A percentile compares a stretch with the other conserved stretches of the same genome.
phyloP scores from a whole-genome alignment of 768 basidiomycete species.

The Lactarius quietus region DNA sequence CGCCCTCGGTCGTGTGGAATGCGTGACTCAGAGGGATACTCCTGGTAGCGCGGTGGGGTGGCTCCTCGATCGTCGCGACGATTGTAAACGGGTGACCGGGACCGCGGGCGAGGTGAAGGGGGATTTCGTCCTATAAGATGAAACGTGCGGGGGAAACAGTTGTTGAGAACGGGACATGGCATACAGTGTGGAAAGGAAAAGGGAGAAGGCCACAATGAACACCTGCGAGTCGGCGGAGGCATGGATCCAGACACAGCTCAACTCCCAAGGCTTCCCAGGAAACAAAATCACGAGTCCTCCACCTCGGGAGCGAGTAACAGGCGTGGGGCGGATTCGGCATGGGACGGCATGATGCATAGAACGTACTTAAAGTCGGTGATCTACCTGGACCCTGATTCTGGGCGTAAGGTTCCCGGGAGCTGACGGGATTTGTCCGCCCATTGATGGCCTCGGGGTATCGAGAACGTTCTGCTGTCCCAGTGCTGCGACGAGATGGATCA shows the following conservation, averaged over 20 bases:
- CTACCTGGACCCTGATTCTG: slow-evolving; percentile 24
- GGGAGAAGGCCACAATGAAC: slow-evolving; percentile 26
- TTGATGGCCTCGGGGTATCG: slow-evolving; percentile 13
- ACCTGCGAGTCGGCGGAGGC: slow-evolving; percentile 24
- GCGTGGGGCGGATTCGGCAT: slow-evolving; percentile 16
- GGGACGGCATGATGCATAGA: slow-evolving; percentile 28
- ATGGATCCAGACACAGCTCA: slow-evolving; percentile 24
- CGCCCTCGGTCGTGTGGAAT: slow-evolving; percentile 15
- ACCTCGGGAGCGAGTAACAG: slow-evolving; percentile 23
- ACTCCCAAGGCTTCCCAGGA: slow-evolving; percentile 27
- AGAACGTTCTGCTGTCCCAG: slow-evolving; percentile 16
- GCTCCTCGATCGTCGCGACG: slow-evolving; percentile 21
- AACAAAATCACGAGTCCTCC: slow-evolving; percentile 22
- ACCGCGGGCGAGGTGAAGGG: slow-evolving; percentile 21
- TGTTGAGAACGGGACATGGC: slow-evolving; percentile 26
- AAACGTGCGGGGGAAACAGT: slow-evolving; percentile 24
- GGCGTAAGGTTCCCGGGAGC: slow-evolving; percentile 15
- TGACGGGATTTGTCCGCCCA: slow-evolving; percentile 13
- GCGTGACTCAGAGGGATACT: slow-evolving; percentile 11
- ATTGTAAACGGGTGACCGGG: slow-evolving; percentile 21
- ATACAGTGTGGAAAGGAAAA: slow-evolving; percentile 25
- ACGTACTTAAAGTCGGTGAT: slow-evolving; percentile 29
- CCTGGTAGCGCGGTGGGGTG: slow-evolving; percentile 19
- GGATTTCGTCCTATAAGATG: slow-evolving; percentile 28
- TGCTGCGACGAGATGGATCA: slow-evolving; percentile 14